Evolutionary conservation across 2,329 filamentous ascomycete species (phyloP).

Genomic region (Calonectria crousiana): DNA sequence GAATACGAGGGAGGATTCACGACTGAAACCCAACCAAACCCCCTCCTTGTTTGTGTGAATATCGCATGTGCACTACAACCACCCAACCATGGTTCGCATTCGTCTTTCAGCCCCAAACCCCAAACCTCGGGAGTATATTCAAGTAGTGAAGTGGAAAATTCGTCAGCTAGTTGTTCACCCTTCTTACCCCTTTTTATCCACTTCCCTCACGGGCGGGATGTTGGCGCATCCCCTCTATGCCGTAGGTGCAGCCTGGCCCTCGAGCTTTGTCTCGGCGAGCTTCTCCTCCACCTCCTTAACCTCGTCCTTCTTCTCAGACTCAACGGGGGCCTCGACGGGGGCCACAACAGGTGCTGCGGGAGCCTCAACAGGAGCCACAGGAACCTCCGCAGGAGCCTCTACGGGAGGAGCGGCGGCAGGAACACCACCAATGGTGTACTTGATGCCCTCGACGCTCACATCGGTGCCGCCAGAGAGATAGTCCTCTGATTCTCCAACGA

Average conservation of each 20-base stretch:
- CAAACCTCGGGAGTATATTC: neutral
- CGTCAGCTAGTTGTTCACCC: neutral
- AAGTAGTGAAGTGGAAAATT: neutral
- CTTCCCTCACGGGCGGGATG: neutral
- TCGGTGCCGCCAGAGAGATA: conserved; percentile 78
- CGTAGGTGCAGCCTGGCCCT: conserved; percentile 39
- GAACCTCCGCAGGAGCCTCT: no score
- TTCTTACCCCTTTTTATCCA: neutral
- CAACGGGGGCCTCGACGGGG: neutral
- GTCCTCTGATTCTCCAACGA: conserved; percentile 87
- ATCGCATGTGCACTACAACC: neutral
- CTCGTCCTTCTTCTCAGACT: conserved; percentile 17
- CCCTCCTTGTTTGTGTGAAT: neutral
- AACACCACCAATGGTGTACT: conserved; percentile 37
- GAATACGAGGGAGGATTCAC: neutral
- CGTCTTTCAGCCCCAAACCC: neutral
- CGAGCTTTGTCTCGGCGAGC: conserved; percentile 43
- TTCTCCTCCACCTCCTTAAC: conserved; percentile 45
- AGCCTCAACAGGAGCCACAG: neutral
- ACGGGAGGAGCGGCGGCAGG: neutral
- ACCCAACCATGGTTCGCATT: neutral
- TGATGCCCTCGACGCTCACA: conserved; percentile 50
- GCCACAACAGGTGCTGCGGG: conserved; percentile 3
- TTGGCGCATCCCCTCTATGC: conserved; percentile 18
- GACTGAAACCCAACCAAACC: neutral